Evolutionary conservation across 192 early-diverging fungal species (phyloP).

Genomic region (Podochytrium sp.): DNA sequence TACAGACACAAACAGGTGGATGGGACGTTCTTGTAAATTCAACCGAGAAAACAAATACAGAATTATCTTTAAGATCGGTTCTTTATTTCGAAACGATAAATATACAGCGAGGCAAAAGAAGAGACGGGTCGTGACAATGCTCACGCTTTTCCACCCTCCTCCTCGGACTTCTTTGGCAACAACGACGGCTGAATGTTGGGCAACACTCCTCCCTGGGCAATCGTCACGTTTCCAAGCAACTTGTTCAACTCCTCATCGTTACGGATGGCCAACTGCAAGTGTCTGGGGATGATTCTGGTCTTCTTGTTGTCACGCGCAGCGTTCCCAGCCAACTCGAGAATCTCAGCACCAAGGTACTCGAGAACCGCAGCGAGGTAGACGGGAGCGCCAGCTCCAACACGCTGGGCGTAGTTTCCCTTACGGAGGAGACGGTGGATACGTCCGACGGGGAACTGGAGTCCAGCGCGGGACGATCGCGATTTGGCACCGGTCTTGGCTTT

Average conservation of each 20-base stretch:
- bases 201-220: constrained; percentile 92
- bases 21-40: neutral
- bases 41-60: neutral
- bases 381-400: constrained; percentile 87
- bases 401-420: constrained; percentile 92
- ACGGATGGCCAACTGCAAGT: constrained; percentile 78
- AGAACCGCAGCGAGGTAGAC: constrained; percentile 95
- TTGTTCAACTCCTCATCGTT: constrained; percentile 96
- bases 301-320: constrained; percentile 94
- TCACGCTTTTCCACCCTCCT: constrained; percentile 1
- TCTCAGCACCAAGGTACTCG: constrained; percentile 95
- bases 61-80: neutral
- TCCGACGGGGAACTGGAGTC: constrained; percentile 96
- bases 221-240: constrained; percentile 85
- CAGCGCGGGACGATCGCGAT: constrained; percentile 87
- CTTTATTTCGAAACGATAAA: too few species aligned
- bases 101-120: constrained; percentile 94
- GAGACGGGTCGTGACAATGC: constrained; percentile 85
- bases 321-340: constrained; percentile 95
- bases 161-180: constrained; percentile 26
- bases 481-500: constrained; percentile 50
- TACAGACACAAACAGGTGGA: neutral
- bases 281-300: constrained; percentile 91
- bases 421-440: constrained; percentile 95
- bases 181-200: constrained; percentile 42